phyloP scores from a whole-genome alignment of 2,329 filamentous ascomycete species.

The Bimuria novae-zelandiae region DNA sequence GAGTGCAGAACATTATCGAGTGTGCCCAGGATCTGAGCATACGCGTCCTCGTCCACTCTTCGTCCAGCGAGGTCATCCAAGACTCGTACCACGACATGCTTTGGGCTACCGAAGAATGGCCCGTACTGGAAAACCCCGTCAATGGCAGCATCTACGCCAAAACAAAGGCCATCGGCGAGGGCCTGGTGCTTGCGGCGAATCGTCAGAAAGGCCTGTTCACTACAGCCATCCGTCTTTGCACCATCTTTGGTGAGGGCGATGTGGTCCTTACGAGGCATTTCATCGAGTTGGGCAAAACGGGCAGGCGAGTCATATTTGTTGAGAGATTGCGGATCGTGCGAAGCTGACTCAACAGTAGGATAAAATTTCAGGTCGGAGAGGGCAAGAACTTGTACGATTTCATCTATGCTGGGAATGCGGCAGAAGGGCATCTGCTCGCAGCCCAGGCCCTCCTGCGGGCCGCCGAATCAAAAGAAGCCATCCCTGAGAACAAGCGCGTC shows the following conservation, averaged over 20 bases:
- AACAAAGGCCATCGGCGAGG: constrained; percentile 25
- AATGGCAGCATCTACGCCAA: constrained; percentile 10
- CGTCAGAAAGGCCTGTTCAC: constrained; percentile 17
- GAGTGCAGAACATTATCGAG: constrained; percentile 15
- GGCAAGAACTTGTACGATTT: constrained; percentile 26
- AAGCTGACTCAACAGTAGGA: constrained; percentile 10
- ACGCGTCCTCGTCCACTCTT: constrained; percentile 24
- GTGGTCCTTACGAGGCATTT: constrained; percentile 7
- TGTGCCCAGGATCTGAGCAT: constrained; percentile 13
- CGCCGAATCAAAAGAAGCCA: background rate
- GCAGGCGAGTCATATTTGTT: too few relatives aligned
- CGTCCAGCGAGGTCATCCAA: constrained; percentile 25
- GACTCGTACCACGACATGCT: constrained; percentile 17
- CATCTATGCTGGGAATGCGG: constrained; percentile 20
- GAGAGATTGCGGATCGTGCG: too few relatives aligned
- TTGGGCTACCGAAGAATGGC: constrained; percentile 16
- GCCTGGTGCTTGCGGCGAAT: constrained; percentile 22
- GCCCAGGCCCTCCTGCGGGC: constrained; percentile 11
- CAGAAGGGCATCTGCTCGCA: constrained; percentile 21
- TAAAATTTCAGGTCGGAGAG: constrained; percentile 21
- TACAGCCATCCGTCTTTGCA: constrained; percentile 10
- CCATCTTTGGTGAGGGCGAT: constrained; percentile 21
- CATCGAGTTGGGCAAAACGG: constrained; percentile 13
- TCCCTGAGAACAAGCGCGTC: constrained; percentile 11
- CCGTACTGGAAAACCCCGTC: constrained; percentile 6